Evolutionary conservation across 805 yeast species (phyloP), one percentile per base, ranked within the genome.

Genomic region (Komagataella mondaviorum): DNA sequence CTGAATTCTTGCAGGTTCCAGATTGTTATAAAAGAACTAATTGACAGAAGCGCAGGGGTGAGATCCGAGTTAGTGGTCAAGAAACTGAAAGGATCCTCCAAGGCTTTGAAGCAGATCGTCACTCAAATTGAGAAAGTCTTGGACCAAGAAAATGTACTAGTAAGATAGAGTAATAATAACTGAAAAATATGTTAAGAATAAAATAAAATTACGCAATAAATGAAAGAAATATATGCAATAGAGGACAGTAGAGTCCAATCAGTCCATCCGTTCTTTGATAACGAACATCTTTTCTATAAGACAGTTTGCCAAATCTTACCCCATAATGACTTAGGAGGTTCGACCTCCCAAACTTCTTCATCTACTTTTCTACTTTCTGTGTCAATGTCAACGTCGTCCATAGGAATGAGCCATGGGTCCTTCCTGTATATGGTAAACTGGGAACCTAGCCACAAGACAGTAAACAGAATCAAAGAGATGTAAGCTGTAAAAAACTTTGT

Each of bases 311-410:
- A 78, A 57, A 78, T 65, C 60, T 76, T 80, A 49, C 72, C 82
- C 79, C 81, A 76, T 30, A 73, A 48, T 48, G 67, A 75, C 53
- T 66, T 75, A 49, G 80, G 80, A n/a, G 61, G 72, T 1, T 70
- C 73, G 3, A 75, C 81, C 44, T 77, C 85, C 80, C 82, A 81
- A 2, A 73, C 74, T 44, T 71, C 71, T 45, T 75, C 80, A 49
- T 83, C 88, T 44, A 77, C 68, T 52, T 76, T 83, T 61, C 85
- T 73, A 58, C 82, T 79, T 52, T 84, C 88, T 14, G 82, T 68
- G 54, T 80, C 85, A 52, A 80, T 78, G 62, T 87, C 95, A 53
- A 85, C 72, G 23, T 82, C 80, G n/a, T 77, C 81, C 44, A 74
- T 51, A 18, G 75, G 72, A 46, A 74, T 63, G 54, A 77, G 63